Conservation (phyloP, 2,329 filamentous ascomycete genomes). For the Fusarium sp. region DNA sequence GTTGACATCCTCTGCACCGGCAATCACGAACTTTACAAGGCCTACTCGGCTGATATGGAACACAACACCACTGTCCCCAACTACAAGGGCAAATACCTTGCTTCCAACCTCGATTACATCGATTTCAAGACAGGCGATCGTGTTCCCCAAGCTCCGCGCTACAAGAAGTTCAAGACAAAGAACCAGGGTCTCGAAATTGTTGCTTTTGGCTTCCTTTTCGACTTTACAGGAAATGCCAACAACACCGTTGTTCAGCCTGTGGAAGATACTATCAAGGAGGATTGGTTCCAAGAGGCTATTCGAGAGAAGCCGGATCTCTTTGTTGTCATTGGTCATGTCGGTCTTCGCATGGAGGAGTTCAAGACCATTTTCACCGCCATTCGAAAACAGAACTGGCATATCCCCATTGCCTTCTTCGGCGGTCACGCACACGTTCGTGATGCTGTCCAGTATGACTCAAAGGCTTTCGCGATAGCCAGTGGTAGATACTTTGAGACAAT, state of each 20-base stretch:
- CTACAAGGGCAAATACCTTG: slow-evolving; percentile 83
- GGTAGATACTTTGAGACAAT: slow-evolving; percentile 96
- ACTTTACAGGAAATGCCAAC: slow-evolving; percentile 91
- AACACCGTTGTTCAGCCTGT: slow-evolving; percentile 89
- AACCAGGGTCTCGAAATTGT: slow-evolving; percentile 86
- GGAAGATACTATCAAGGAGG: slow-evolving; percentile 80
- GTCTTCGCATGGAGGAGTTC: slow-evolving; percentile 83
- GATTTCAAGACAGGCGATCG: slow-evolving; percentile 77
- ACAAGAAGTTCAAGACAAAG: slow-evolving; percentile 90
- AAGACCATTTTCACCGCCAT: slow-evolving; percentile 82
- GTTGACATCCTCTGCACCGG: slow-evolving; percentile 89
- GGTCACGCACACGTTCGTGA: slow-evolving; percentile 93
- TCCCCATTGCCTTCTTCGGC: slow-evolving; percentile 90
- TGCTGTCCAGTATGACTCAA: slow-evolving; percentile 81
- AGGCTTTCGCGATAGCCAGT: slow-evolving; percentile 83
- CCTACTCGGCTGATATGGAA: slow-evolving; percentile 81
- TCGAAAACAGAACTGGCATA: slow-evolving; percentile 79
- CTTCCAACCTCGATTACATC: slow-evolving; percentile 92
- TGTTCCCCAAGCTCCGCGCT: slow-evolving; percentile 83
- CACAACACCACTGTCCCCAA: slow-evolving; percentile 84
- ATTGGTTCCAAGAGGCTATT: slow-evolving; percentile 90
- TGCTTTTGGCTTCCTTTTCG: slow-evolving; percentile 94
- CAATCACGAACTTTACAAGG: slow-evolving; percentile 95
- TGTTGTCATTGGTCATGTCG: slow-evolving; percentile 86
- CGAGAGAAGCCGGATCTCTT: slow-evolving; percentile 89